Percentiles rank a stretch among this genome's conserved stretches.
Evolutionary conservation across 75 land plant genomes (phyloP).

Genomic region (Picea sitchensis): DNA sequence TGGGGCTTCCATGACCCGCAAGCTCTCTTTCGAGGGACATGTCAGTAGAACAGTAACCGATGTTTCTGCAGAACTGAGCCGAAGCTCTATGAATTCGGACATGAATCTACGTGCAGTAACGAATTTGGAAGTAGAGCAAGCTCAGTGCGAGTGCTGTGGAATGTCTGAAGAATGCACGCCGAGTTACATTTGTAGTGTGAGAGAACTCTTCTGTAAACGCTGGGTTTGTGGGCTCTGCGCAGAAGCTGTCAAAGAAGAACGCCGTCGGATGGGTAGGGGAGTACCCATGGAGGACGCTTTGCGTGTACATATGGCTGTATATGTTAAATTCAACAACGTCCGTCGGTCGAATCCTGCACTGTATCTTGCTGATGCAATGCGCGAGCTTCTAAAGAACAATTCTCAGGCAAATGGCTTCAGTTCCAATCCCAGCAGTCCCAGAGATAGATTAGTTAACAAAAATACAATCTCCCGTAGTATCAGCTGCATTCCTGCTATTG

Average conservation of each 20-base stretch:
- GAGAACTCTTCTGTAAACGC: conserved; percentile 39
- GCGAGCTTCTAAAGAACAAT: conserved; percentile 30
- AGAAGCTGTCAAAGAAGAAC: conserved; percentile 72
- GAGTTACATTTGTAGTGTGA: conserved; percentile 33
- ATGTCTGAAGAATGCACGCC: conserved; percentile 70
- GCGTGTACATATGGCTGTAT: conserved; percentile 37
- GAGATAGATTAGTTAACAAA: too few species aligned
- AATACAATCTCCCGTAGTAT: conserved; percentile 13
- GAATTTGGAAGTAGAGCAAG: conserved; percentile 4
- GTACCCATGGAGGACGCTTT: conserved; percentile 46
- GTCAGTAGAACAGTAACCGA: too few species aligned
- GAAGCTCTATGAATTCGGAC: too few species aligned
- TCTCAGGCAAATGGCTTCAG: neutral
- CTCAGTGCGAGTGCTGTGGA: conserved; percentile 76
- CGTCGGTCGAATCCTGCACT: conserved; percentile 54
- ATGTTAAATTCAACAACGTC: conserved; percentile 46
- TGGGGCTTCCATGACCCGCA: too few species aligned
- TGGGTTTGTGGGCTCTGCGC: conserved; percentile 85
- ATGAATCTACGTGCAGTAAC: too few species aligned
- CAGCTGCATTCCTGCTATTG: conserved; percentile 58
- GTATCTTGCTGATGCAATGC: conserved; percentile 42
- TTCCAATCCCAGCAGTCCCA: neutral
- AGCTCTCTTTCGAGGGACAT: too few species aligned
- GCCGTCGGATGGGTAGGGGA: conserved; percentile 4
- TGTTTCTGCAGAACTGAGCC: too few species aligned